phyloP scores from a whole-genome alignment of 805 yeast species.

The Tetrapisispora phaffii region DNA sequence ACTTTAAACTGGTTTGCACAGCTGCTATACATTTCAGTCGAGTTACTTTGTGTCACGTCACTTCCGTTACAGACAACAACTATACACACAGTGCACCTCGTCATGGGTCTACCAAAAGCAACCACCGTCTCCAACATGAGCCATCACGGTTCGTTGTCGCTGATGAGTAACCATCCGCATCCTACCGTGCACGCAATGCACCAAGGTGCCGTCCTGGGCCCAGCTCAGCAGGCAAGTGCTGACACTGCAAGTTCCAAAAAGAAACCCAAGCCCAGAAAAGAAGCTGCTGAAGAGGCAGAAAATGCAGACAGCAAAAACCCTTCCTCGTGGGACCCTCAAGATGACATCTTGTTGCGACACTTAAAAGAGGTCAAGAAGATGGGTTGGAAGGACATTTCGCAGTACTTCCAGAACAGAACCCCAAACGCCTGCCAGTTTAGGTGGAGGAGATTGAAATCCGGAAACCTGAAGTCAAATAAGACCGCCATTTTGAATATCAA shows the following conservation, averaged over 20 bases:
- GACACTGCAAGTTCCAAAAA: neutral
- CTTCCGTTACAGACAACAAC: neutral
- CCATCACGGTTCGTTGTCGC: slow-evolving; percentile 6
- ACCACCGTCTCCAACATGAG: slow-evolving; percentile 10
- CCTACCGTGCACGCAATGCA: slow-evolving; percentile 15
- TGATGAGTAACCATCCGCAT: slow-evolving; percentile 16
- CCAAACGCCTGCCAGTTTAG: slow-evolving; percentile 86
- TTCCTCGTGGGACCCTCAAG: slow-evolving; percentile 71
- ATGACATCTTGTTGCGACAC: slow-evolving; percentile 60
- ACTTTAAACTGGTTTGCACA: too few relatives aligned
- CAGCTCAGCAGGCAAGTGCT: neutral
- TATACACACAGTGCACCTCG: slow-evolving; percentile 5
- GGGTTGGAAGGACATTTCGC: slow-evolving; percentile 84
- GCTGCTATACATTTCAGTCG: too few relatives aligned
- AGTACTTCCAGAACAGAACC: slow-evolving; percentile 69
- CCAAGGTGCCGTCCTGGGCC: neutral
- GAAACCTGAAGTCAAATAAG: slow-evolving; percentile 30
- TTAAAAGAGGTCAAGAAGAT: slow-evolving; percentile 73
- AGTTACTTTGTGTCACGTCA: neutral
- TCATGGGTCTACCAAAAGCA: slow-evolving; percentile 11
- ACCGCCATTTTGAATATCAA: slow-evolving; percentile 13
- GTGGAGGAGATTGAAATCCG: slow-evolving; percentile 63
- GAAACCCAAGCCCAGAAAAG: neutral
- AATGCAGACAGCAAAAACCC: slow-evolving; percentile 30
- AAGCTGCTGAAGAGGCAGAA: neutral